A percentile compares a stretch with the other conserved stretches of the same genome.
Conservation (phyloP, 2,329 filamentous ascomycete genomes). For the Cadophora sp. region DNA sequence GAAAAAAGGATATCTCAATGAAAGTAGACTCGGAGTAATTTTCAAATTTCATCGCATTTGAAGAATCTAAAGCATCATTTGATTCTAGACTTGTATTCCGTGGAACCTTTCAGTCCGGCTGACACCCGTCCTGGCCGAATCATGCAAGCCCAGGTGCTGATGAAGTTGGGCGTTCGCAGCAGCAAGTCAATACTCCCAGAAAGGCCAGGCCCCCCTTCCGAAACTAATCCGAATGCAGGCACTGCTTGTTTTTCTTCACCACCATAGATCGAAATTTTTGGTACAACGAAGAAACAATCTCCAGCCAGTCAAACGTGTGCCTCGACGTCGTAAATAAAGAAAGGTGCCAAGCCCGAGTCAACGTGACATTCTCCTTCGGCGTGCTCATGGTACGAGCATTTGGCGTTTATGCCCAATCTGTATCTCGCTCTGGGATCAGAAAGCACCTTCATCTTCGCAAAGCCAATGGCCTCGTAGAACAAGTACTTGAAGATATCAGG, state of each 20-base stretch:
- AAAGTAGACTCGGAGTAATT: no score
- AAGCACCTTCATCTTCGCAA: not conserved
- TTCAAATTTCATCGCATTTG: no score
- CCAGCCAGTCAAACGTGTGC: not conserved
- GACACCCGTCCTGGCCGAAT: no score
- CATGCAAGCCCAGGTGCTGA: no score
- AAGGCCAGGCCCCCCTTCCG: not conserved
- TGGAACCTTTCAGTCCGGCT: no score
- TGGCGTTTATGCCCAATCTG: not conserved
- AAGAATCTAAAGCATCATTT: no score
- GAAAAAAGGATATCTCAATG: no score
- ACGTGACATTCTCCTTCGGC: not conserved
- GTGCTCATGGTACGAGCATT: constrained; percentile 9
- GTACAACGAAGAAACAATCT: not conserved
- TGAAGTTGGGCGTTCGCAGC: no score
- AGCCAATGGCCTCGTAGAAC: constrained; percentile 7
- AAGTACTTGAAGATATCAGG: constrained; percentile 8
- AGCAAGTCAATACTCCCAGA: no score
- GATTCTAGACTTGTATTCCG: no score
- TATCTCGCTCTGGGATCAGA: constrained; percentile 5
- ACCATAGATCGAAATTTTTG: not conserved
- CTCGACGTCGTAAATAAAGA: not conserved
- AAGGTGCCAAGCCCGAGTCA: not conserved
- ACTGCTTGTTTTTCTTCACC: not conserved
- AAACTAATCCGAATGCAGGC: not conserved